These are phyloP conservation scores for Penicillium rolfsii DNA, from an alignment of 2,329 filamentous ascomycete genomes.

Conservation along the genomic window DNA sequence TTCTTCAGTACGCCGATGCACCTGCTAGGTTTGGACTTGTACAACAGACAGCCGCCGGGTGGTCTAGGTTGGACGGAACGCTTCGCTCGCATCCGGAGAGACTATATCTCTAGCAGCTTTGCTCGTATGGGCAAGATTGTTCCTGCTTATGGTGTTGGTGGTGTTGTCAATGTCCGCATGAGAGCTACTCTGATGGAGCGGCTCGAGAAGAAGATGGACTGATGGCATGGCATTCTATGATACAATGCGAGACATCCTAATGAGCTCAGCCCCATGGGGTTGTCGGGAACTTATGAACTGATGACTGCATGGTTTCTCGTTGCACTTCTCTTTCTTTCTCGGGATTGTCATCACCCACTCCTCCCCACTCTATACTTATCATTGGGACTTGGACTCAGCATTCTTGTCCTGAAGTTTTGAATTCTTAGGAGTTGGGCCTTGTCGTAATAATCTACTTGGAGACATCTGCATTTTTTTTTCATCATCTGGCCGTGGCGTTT, in stretches of 20 bases:
- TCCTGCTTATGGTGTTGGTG: slow-evolving; percentile 85
- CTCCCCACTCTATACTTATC: slow-evolving; percentile 19
- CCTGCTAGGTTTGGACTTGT: slow-evolving; percentile 80
- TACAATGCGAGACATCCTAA: not conserved
- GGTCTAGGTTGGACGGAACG: slow-evolving; percentile 61
- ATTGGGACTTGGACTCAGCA: not conserved
- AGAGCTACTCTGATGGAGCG: slow-evolving; percentile 68
- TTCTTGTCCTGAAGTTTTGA: not conserved
- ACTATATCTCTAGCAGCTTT: slow-evolving; percentile 73
- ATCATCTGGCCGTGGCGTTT: slow-evolving; percentile 20
- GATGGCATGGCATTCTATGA: not conserved
- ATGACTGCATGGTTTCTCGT: slow-evolving; percentile 10
- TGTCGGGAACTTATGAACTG: slow-evolving; percentile 12
- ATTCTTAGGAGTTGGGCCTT: slow-evolving; percentile 1
- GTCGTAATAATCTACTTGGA: not conserved
- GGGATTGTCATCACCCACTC: not conserved
- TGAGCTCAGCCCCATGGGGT: not conserved
- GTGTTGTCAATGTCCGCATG: slow-evolving; percentile 79
- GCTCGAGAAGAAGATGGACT: slow-evolving; percentile 53
- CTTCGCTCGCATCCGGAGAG: slow-evolving; percentile 67
- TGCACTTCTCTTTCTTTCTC: not conserved
- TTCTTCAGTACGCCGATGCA: slow-evolving; percentile 81
- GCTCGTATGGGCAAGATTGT: slow-evolving; percentile 84
- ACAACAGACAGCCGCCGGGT: slow-evolving; percentile 65
- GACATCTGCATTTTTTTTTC: not conserved